Evolutionary conservation across 2,329 filamentous ascomycete genomes (phyloP), one percentile per base, ranked within the genome.

Genomic region (Diaporthe longicolla): DNA sequence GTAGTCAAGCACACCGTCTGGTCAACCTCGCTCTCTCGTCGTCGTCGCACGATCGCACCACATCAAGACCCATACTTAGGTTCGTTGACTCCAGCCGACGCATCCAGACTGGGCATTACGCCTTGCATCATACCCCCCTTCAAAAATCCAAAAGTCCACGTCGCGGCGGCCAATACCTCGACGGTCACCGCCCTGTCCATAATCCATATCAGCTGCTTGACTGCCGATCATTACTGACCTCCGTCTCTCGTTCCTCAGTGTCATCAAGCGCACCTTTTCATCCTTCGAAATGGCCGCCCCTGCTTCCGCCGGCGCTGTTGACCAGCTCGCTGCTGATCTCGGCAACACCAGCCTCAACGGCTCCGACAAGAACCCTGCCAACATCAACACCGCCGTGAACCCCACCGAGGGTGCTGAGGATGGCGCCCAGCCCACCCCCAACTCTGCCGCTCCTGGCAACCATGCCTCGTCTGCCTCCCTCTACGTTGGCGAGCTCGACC

Each of bases 401-500:
- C 83, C 87, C 79, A 83, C 84, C 81, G 87, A 87, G 76, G 84
- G 84, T 79, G 85, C 87, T 77, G 84, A 85, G 78, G 89, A 91
- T 77, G 89, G 92, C 79, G 91, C 93, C 45, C 45, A 80, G 91
- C 87, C 92, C 78, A 93, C 94, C 76, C 93, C 93, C 79, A 91
- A 87, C 86, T 93, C 95, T 76, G 92, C 94, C 79, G 90, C 91
- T 80, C 90, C 93, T 94, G 63, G 63, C 83, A 94, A 95, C 82
- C 94, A 95, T 84, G 96, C 97, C 85, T 98, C 97, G 70, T 98
- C 97, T 71, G 97, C 97, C 78, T 99, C 97, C 75, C 95, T 99
- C 84, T 99, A 99, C 85, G 97, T 99, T 79, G 97, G 97, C 85
- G 97, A 99, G 89, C 95, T 99, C 81, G 97, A 99, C 85, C 92